Percentiles rank a stretch among this genome's conserved stretches.
phyloP scores from a whole-genome alignment of 2,329 filamentous ascomycete species.

The Trichoderma guizhouense region DNA sequence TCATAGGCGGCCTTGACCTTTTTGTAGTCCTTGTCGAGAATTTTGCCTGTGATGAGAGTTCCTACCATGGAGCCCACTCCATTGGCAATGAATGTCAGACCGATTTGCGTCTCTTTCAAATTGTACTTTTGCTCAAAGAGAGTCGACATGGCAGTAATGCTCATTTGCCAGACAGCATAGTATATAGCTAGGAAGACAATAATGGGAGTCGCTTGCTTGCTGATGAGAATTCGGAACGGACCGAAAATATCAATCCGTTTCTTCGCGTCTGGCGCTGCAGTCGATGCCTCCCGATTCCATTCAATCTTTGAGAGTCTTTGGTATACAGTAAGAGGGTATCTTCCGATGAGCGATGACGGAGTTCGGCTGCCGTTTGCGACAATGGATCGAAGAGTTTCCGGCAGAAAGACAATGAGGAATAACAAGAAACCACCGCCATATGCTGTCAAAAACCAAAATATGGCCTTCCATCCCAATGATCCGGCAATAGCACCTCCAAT shows the following conservation, averaged over 20 bases:
- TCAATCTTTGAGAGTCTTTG: constrained; percentile 29
- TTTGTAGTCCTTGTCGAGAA: constrained; percentile 66
- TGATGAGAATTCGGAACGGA: constrained; percentile 38
- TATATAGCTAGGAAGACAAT: constrained; percentile 47
- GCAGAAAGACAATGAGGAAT: constrained; percentile 48
- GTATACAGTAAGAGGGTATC: constrained; percentile 31
- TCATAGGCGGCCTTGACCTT: constrained; percentile 49
- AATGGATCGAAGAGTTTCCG: constrained; percentile 47
- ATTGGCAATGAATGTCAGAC: constrained; percentile 51
- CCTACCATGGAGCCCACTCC: constrained; percentile 48
- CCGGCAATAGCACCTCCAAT: constrained; percentile 57
- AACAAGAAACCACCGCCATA: constrained; percentile 38
- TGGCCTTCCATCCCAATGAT: constrained; percentile 55
- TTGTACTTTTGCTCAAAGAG: constrained; percentile 52
- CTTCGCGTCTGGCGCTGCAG: constrained; percentile 16
- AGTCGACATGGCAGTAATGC: constrained; percentile 46
- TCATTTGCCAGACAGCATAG: constrained; percentile 55
- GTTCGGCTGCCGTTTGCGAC: constrained; percentile 52
- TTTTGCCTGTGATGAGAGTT: constrained; percentile 46
- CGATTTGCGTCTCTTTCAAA: constrained; percentile 54
- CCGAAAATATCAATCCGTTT: constrained; percentile 36
- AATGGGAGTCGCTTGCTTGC: constrained; percentile 47
- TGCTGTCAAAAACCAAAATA: constrained; percentile 62
- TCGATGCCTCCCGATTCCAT: constrained; percentile 24
- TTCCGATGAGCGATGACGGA: constrained; percentile 37